Base-by-base conservation (phyloP, 163 green algal genomes). In the Scenedesmus sp. region DNA sequence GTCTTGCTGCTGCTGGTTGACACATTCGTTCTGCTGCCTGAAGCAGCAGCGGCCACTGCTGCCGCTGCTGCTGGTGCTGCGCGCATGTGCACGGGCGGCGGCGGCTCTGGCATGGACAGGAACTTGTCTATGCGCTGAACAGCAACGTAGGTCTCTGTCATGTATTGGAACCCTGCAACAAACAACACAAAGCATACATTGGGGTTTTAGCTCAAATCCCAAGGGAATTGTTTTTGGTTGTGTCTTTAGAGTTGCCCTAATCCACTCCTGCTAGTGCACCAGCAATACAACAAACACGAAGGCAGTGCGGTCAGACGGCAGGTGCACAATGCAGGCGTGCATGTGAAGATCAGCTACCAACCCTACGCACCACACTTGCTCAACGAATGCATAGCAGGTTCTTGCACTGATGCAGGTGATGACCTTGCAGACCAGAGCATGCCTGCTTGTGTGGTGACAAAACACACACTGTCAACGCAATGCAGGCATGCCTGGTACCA, bases 111-210 rank as follows among this genome's bases (percentile, higher is more conserved):
- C 44, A 96, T 93, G 7, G 82, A 87, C 22, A 98, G 93, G 89
- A 98, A 98, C 35, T 85, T 89, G 78, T 95, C 95, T 43, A 98
- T 93, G 51, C 96, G 94, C 46, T 92, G 86, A 85, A 98, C 85
- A 0, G 92, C 94, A 6, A 97, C 88, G 5, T 91, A 89, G 46
- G 96, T 93, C 93, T 98, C 96, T 5, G 93, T 94, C 16, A 95
- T 33, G 22, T 84, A 91, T 70, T 97, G 95, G 13, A 97, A 83
- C 26, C 88, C 93, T 91, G 92, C 70, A 81, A 43, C 22, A 89
- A 88, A 35, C 87, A 93, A 26, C 76, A 40, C 30, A 1, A n/a
- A n/a, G n/a, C n/a, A n/a, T n/a, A n/a, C n/a, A n/a, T n/a, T n/a
- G n/a, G n/a, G n/a, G n/a, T n/a, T n/a, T n/a, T n/a, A n/a, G n/a